Base-by-base conservation (phyloP, 176 grass and related monocot species). In the Panicum miliaceum region DNA sequence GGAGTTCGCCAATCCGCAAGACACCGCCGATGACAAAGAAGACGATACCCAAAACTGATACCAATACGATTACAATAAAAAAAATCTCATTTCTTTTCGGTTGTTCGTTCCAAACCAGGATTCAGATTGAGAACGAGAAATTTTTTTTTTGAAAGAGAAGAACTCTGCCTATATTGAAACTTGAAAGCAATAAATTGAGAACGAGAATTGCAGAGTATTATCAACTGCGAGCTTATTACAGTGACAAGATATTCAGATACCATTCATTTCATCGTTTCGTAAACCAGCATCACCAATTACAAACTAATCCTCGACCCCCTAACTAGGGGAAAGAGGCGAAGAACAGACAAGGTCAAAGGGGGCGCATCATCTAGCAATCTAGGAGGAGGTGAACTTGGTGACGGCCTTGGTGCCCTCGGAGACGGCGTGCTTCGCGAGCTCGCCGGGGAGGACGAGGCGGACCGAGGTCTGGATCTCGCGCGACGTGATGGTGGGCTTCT, bases 381-480 rank as follows among this genome's bases (percentile, higher is more conserved):
- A 89, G 23, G 87, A 69, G 12, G 82, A 85, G 26, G 90, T 92
- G 83, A 89, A 92, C 73, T 92, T 89, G 46, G 87, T 86, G 15
- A 92, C 90, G 5, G 87, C 87, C 90, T 89, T 92, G 43, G 86
- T 92, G 53, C 90, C 87, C 87, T 92, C 87, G 29, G 87, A 87
- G 47, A 87, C 84, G 56, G 84, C 90, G 75, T 92, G 90, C 75
- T 89, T 92, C 54, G 90, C 84, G 57, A 92, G 87, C 75, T 89
- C 90, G 43, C 90, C 90, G 9, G 90, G 90, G 47, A 92, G 90
- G 18, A 92, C 84, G 64, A 92, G 90, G 52, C 90, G 90, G 0
- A 92, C 90, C 8, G 90, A 92, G 54, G 87, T 92, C 87, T 92
- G 90, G 76, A 92, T 89, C 81, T 92, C 84, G 18, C 87, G 64